A percentile compares a stretch with the other conserved stretches of the same genome.
Evolutionary conservation across 768 basidiomycete genomes (phyloP).

Genomic region (Mycena leptocephala): DNA sequence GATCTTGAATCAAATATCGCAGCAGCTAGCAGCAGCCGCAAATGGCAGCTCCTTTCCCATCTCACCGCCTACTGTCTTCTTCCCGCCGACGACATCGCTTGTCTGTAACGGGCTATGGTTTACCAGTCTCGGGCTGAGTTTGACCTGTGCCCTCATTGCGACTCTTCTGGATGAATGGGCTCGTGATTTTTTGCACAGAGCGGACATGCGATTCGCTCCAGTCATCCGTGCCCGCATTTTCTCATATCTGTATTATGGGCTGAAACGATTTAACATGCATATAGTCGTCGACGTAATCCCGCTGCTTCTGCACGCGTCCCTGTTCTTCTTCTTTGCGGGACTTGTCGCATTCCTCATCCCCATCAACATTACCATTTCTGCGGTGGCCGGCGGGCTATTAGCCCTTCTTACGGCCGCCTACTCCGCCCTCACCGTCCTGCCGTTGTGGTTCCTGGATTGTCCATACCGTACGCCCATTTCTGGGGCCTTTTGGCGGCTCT

Average conservation of each 20-base stretch:
- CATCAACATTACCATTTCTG: background rate
- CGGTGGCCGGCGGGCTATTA: background rate
- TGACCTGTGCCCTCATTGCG: slow-evolving; percentile 4
- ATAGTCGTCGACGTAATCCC: background rate
- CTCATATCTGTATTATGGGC: background rate
- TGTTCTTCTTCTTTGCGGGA: background rate
- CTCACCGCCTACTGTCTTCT: background rate
- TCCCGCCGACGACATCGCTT: background rate
- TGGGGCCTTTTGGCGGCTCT: background rate
- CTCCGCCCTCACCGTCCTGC: background rate
- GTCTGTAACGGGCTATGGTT: background rate
- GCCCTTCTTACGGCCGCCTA: background rate
- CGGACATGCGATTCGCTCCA: background rate
- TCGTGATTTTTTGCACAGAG: background rate
- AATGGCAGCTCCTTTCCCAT: background rate
- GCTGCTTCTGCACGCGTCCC: background rate
- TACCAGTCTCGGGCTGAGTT: background rate
- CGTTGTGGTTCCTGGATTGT: background rate
- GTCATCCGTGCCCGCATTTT: background rate
- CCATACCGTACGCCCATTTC: slow-evolving; percentile 1
- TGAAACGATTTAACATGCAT: background rate
- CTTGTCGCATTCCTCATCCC: background rate
- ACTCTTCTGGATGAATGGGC: background rate
- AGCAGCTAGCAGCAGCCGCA: background rate
- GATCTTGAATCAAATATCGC: background rate